Evolutionary conservation across 2,329 filamentous ascomycete genomes (phyloP).

Genomic region (Furcasterigmium sp.): DNA sequence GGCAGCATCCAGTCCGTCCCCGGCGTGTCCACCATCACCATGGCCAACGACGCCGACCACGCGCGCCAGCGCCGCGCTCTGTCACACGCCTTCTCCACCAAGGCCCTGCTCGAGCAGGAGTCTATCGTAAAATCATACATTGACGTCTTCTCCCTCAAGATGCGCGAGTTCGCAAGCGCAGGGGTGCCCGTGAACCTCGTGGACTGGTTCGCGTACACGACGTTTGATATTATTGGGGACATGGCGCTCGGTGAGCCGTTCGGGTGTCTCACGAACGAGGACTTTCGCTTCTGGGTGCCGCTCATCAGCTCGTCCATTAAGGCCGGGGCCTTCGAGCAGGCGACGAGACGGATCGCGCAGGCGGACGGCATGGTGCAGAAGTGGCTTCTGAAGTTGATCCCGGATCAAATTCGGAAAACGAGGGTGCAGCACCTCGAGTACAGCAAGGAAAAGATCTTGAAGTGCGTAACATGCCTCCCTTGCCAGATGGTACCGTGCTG

Average conservation of each 20-base stretch:
- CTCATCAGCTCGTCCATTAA: constrained; percentile 7
- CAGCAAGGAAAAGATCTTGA: constrained; percentile 2
- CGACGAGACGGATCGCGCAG: constrained; percentile 2
- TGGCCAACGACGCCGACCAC: constrained; percentile 8
- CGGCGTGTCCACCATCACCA: constrained; percentile 7
- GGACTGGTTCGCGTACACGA: constrained; percentile 28
- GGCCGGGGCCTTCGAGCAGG: constrained; percentile 5
- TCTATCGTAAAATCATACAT: constrained; percentile 6
- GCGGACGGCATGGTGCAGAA: not conserved
- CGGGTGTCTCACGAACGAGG: constrained; percentile 25
- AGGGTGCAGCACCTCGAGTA: constrained; percentile 1
- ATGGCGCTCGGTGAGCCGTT: constrained; percentile 41
- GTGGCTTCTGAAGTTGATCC: constrained; percentile 1
- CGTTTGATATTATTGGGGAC: constrained; percentile 39
- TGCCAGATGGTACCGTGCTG: not conserved
- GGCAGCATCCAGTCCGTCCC: constrained; percentile 15
- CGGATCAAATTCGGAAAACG: constrained; percentile 4
- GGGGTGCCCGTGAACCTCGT: constrained; percentile 16
- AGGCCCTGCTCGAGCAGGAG: constrained; percentile 7
- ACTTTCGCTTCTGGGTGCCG: constrained; percentile 6
- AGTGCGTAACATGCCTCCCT: too few relatives aligned
- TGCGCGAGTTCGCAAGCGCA: constrained; percentile 3
- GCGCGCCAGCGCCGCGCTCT: constrained; percentile 7
- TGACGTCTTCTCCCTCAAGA: constrained; percentile 3
- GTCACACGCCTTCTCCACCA: constrained; percentile 5